phyloP scores from a whole-genome alignment of 1,139 yeast genomes.

The Waltiozyma sp. region DNA sequence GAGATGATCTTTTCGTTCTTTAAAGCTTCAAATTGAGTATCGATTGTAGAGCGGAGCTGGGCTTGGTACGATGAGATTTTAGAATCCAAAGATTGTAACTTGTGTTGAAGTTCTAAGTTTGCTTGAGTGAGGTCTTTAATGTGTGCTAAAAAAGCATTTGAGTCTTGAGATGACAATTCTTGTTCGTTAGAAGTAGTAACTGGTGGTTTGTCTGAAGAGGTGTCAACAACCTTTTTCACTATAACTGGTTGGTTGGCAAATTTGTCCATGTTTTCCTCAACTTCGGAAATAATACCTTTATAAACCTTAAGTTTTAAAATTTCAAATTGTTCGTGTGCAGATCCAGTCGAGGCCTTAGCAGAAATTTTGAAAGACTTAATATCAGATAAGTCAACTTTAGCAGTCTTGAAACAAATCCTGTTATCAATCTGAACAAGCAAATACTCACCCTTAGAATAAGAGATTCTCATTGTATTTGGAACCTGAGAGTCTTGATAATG shows the following conservation, averaged over 20 bases:
- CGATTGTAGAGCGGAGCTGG: not conserved
- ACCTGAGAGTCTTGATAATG: slow-evolving; percentile 56
- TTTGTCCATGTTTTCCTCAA: slow-evolving; percentile 43
- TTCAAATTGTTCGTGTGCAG: slow-evolving; percentile 42
- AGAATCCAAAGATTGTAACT: not conserved
- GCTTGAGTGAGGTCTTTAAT: not conserved
- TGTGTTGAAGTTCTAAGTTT: not conserved
- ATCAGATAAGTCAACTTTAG: slow-evolving; percentile 33
- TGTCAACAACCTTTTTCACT: slow-evolving; percentile 21
- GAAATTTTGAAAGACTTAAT: slow-evolving; percentile 34
- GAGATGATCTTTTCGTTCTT: not conserved
- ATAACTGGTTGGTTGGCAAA: slow-evolving; percentile 34
- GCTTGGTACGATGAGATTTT: not conserved
- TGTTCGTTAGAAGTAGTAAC: not conserved
- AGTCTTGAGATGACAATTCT: not conserved
- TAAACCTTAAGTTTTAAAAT: slow-evolving; percentile 44
- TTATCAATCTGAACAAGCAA: slow-evolving; percentile 63
- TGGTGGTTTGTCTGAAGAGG: not conserved
- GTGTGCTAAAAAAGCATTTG: not conserved
- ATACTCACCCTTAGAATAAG: slow-evolving; percentile 35
- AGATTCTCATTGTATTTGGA: slow-evolving; percentile 55
- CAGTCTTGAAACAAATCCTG: slow-evolving; percentile 57
- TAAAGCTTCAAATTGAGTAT: not conserved
- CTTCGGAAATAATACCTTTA: slow-evolving; percentile 42
- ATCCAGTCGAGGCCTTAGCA: slow-evolving; percentile 35